Percentiles rank a stretch among this genome's conserved stretches.
Evolutionary conservation across 306 rosid genomes (phyloP).

Genomic region (Begonia peltatifolia): DNA sequence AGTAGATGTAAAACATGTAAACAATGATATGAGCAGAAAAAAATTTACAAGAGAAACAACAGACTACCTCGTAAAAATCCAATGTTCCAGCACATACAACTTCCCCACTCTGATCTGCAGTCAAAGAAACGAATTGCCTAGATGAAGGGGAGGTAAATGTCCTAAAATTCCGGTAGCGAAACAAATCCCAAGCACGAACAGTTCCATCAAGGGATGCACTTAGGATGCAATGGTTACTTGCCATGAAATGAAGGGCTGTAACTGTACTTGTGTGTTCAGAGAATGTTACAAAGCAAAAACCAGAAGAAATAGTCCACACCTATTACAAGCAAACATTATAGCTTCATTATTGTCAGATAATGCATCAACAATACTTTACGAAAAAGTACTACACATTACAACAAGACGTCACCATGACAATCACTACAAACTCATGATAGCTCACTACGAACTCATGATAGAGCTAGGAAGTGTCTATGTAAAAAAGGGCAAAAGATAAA

Average conservation of each 20-base stretch:
- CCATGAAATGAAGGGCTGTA: conserved; percentile 86
- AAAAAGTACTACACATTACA: background rate
- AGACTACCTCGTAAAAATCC: conserved; percentile 79
- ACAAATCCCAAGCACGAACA: conserved; percentile 88
- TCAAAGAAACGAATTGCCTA: conserved; percentile 75
- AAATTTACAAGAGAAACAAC: conserved; percentile 1
- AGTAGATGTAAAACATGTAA: background rate
- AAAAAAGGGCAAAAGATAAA: too few relatives aligned
- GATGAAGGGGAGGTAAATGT: conserved; percentile 64
- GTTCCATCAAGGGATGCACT: conserved; percentile 98
- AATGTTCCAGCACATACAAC: conserved; percentile 91
- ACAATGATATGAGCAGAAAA: conserved; percentile 6
- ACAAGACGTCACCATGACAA: background rate
- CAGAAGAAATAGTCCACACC: conserved; percentile 87
- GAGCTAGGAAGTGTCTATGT: too few relatives aligned
- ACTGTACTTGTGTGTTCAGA: conserved; percentile 79
- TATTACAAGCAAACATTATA: conserved; percentile 24
- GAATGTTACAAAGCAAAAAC: conserved; percentile 82
- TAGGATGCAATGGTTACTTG: conserved; percentile 53
- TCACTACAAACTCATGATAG: too few relatives aligned
- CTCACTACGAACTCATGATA: too few relatives aligned
- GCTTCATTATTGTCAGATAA: background rate
- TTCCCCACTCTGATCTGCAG: conserved; percentile 94
- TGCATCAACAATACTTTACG: background rate
- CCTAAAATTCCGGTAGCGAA: conserved; percentile 76